Percentiles rank a stretch among this genome's conserved stretches.
Evolutionary conservation across 2,329 filamentous ascomycete genomes (phyloP).

Genomic region (Triangularia setosa): DNA sequence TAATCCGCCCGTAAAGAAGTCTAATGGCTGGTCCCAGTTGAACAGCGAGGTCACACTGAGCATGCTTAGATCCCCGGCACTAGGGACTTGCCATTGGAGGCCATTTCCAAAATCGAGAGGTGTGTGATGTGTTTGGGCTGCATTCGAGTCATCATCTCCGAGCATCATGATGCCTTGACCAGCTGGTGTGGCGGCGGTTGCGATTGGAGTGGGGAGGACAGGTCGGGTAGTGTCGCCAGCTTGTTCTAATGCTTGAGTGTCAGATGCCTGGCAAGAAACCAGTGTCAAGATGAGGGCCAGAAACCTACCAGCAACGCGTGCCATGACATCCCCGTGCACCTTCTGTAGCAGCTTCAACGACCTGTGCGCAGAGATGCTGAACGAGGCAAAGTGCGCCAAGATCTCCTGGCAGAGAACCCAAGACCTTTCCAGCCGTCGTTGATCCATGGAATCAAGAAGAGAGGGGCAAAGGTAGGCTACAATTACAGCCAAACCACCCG

Average conservation of each 20-base stretch:
- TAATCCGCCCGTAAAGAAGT: conserved; percentile 13
- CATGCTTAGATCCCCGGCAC: conserved; percentile 10
- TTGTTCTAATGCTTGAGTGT: not conserved
- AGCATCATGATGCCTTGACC: not conserved
- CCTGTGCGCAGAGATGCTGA: conserved; percentile 22
- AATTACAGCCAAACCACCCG: conserved; percentile 22
- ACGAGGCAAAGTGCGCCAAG: conserved; percentile 18
- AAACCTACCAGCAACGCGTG: conserved; percentile 12
- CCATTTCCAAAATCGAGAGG: conserved; percentile 2
- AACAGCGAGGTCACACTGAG: conserved; percentile 12
- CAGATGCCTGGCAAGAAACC: not conserved
- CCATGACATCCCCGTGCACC: conserved; percentile 20
- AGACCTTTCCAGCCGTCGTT: conserved; percentile 11
- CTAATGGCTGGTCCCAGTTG: conserved; percentile 20
- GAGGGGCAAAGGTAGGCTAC: conserved; percentile 18
- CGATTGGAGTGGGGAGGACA: not conserved
- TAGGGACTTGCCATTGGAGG: conserved; percentile 17
- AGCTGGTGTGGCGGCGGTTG: not conserved
- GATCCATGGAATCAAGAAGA: conserved; percentile 11
- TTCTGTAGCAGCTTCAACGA: conserved; percentile 19
- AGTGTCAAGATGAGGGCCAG: not conserved
- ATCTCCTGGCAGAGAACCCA: conserved; percentile 21
- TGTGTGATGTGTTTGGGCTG: not conserved
- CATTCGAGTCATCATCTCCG: not conserved
- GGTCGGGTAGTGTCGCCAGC: not conserved